A percentile compares a stretch with the other conserved stretches of the same genome.
phyloP scores from a whole-genome alignment of 441 rosid species.

The Kokia cookei region DNA sequence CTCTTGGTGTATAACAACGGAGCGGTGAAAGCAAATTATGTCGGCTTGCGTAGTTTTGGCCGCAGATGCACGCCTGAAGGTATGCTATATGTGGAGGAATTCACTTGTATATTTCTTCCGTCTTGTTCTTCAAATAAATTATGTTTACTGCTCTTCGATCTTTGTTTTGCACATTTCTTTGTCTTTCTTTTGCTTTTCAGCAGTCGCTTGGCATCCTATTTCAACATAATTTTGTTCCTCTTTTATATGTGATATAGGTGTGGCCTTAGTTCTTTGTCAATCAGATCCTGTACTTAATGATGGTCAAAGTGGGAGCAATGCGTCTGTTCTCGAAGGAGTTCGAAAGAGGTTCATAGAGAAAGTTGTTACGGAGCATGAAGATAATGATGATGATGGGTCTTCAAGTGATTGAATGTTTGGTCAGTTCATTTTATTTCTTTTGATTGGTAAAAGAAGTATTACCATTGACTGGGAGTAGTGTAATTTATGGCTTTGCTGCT shows the following conservation, averaged over 20 bases:
- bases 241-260: slow-evolving; percentile 42
- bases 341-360: slow-evolving; percentile 76
- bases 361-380: slow-evolving; percentile 82
- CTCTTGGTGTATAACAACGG: slow-evolving; percentile 81
- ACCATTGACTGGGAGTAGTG: no score
- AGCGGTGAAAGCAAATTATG: slow-evolving; percentile 88
- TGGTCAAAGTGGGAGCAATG: slow-evolving; percentile 77
- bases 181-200: neutral
- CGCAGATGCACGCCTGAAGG: slow-evolving; percentile 95
- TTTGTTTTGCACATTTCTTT: neutral
- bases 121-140: neutral
- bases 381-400: slow-evolving; percentile 65
- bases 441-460: neutral
- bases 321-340: slow-evolving; percentile 73
- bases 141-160: neutral
- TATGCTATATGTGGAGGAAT: slow-evolving; percentile 18
- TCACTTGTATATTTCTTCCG: neutral
- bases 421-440: neutral
- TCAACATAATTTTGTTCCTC: neutral
- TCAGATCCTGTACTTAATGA: slow-evolving; percentile 91
- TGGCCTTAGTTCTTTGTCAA: slow-evolving; percentile 87
- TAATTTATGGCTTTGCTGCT: neutral
- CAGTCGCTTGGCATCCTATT: no score
- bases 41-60: slow-evolving; percentile 80
- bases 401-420: slow-evolving; percentile 62